Evolutionary conservation across 257 asterid genomes (phyloP).

Genomic region (Przewalskia tangutica): DNA sequence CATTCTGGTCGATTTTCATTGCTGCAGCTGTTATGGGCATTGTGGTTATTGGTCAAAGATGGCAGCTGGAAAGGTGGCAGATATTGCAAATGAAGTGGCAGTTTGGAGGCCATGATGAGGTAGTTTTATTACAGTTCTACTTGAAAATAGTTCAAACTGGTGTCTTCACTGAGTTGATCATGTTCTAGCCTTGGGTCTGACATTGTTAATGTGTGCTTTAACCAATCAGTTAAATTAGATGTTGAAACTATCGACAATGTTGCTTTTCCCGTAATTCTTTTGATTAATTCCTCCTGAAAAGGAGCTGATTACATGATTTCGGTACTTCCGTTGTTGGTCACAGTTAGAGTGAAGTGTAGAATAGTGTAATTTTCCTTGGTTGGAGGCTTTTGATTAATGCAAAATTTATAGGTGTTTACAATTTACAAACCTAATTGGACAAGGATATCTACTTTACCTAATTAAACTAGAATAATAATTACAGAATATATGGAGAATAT

Average conservation of each 20-base stretch:
- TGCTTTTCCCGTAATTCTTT: background rate
- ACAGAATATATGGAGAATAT: too few species aligned
- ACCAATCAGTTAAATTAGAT: background rate
- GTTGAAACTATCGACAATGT: background rate
- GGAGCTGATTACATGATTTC: background rate
- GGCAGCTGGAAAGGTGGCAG: conserved; percentile 77
- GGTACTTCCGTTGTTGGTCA: background rate
- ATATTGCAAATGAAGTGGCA: conserved; percentile 56
- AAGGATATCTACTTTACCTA: too few species aligned
- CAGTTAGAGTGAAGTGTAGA: too few species aligned
- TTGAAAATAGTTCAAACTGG: background rate
- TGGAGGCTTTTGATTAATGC: too few species aligned
- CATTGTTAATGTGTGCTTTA: background rate
- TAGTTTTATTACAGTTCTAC: conserved; percentile 6
- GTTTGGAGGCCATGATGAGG: conserved; percentile 43
- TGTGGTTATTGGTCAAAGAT: conserved; percentile 64
- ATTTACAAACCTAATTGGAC: too few species aligned
- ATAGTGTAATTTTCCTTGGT: too few species aligned
- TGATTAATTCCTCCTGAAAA: background rate
- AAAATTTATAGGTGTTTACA: too few species aligned
- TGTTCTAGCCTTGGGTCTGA: background rate
- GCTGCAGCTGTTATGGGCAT: conserved; percentile 80
- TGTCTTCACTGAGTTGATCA: background rate
- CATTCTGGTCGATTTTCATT: conserved; percentile 71
- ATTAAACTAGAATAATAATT: too few species aligned